phyloP scores from a whole-genome alignment of 2,329 filamentous ascomycete species.

The Trichoderma asperellum region DNA sequence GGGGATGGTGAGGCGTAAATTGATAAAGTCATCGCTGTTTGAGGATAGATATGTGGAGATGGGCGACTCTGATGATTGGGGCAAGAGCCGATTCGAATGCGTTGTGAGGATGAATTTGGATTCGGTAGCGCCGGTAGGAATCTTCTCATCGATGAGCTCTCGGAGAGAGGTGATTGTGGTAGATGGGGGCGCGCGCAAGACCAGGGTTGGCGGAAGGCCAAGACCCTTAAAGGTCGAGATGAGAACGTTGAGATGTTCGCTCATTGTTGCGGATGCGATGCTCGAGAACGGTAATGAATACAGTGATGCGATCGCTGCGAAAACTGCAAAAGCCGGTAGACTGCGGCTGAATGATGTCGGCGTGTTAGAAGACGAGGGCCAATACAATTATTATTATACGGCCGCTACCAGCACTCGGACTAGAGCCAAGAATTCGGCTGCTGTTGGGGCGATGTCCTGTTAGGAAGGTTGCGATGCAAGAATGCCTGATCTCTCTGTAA shows the following conservation, averaged over 20 bases:
- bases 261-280: constrained; percentile 16
- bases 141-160: constrained; percentile 61
- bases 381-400: not conserved
- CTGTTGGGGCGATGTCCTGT: not conserved
- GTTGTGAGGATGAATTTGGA: constrained; percentile 79
- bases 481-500: not conserved
- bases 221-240: constrained; percentile 84
- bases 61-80: constrained; percentile 54
- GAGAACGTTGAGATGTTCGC: constrained; percentile 70
- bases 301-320: constrained; percentile 14
- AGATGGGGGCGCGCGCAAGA: constrained; percentile 70
- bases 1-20: constrained; percentile 77
- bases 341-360: not conserved
- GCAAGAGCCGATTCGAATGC: constrained; percentile 72
- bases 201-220: constrained; percentile 78
- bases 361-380: not conserved
- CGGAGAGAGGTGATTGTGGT: constrained; percentile 71
- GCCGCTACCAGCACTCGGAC: not conserved
- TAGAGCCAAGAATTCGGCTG: not conserved
- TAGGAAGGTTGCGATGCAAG: not conserved
- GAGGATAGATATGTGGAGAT: constrained; percentile 65
- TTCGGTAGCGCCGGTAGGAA: constrained; percentile 61
- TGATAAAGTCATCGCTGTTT: constrained; percentile 69
- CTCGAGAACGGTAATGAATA: not conserved
- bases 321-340: not conserved